Evolutionary conservation across 176 grass and related monocot species (phyloP).

Genomic region (Thalia dealbata): DNA sequence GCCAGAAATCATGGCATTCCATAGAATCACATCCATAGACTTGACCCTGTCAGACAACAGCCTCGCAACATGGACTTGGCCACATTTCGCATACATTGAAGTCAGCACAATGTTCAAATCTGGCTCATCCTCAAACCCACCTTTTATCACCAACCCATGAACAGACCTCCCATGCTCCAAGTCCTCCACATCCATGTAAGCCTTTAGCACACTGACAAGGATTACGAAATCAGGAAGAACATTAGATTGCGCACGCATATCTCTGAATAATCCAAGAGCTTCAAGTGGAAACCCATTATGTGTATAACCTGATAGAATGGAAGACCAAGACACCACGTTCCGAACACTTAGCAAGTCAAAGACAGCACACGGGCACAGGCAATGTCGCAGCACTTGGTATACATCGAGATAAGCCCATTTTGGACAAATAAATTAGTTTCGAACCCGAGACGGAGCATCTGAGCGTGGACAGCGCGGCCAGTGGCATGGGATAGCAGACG

Average conservation of each 20-base stretch:
- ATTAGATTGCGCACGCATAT: constrained; percentile 21
- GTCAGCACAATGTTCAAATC: constrained; percentile 45
- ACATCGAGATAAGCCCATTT: constrained; percentile 43
- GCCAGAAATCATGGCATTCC: constrained; percentile 53
- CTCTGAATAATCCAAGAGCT: constrained; percentile 26
- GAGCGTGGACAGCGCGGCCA: constrained; percentile 40
- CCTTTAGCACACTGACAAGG: constrained; percentile 42
- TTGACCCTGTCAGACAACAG: constrained; percentile 37
- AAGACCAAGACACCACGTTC: constrained; percentile 65
- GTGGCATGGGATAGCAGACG: constrained; percentile 1
- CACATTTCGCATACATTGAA: constrained; percentile 60
- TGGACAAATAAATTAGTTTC: constrained; percentile 32
- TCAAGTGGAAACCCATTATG: constrained; percentile 35
- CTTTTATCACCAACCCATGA: constrained; percentile 47
- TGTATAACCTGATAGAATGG: constrained; percentile 39
- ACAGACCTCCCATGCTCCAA: constrained; percentile 23
- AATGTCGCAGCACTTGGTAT: constrained; percentile 27
- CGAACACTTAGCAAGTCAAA: constrained; percentile 32
- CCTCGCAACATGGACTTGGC: constrained; percentile 23
- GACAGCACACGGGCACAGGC: constrained; percentile 15
- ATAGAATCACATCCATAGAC: constrained; percentile 32
- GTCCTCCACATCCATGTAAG: constrained; percentile 44
- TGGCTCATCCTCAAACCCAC: constrained; percentile 35
- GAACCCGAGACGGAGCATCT: constrained; percentile 26
- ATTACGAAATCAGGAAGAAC: constrained; percentile 44